Base-by-base conservation (phyloP, 2,329 filamentous ascomycete species). In the Talaromyces verruculosus region DNA sequence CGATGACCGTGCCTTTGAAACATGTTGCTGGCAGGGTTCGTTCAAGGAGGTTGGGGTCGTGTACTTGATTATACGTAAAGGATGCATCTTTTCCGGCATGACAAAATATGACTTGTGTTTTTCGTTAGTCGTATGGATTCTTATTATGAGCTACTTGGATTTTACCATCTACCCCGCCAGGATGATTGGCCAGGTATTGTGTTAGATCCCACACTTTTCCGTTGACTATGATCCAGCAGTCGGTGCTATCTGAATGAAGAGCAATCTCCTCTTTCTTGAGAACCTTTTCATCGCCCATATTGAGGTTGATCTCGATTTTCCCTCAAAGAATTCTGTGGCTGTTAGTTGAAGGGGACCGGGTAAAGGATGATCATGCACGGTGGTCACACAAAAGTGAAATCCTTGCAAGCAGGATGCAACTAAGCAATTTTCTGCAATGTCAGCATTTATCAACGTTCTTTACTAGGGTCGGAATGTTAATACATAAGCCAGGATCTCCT, bases 151-250 rank as follows among this genome's bases (percentile, higher is more conserved):
- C 3, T 55, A 35, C 28, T 33, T 33, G 28, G 49, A 19, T 35
- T n/a, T 35, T 35, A 55, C 49, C 17, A 1, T 55, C 28, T 35
- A 28, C 49, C 17, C 49, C 49, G 28, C 49, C 77, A 0, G 76
- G 77, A 11, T 78, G 76, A 1, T 65, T 63, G 53, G 70, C 66
- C 2, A 77, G 49, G 51, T 77, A 77, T 3, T 74, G 74, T 74
- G 82, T 84, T 4, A 78, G 79, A 71, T 85, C 82, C 69, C 84
- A 84, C 5, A 84, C 83, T 55, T 81, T 82, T 2, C 79, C 80
- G 63, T 84, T 80, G 2, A 85, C 77, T 0, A 81, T 80, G 5
- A 85, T 75, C 84, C 83, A 85, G 67, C 83, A 83, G n/a, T 55
- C 49, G 15, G 49, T n/a, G n/a, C 17, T 19, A 55, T 33, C 8